Evolutionary conservation across 2,329 filamentous ascomycete species (phyloP).

Genomic region (Paracorniculantispora psalliotae): DNA sequence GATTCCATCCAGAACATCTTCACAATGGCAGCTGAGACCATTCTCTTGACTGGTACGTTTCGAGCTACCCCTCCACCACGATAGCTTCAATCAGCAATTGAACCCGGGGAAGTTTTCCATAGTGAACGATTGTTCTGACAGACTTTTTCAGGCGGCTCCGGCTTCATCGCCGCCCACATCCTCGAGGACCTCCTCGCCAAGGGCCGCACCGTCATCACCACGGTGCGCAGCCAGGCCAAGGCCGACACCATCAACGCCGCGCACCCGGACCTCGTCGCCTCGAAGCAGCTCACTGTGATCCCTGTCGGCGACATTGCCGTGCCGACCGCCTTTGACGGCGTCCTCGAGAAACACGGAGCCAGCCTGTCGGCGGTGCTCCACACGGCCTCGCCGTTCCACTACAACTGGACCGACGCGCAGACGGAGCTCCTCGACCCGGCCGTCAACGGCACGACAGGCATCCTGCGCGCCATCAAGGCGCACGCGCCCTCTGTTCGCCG

Average conservation of each 20-base stretch:
- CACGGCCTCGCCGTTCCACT: conserved; percentile 57
- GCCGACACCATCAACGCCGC: conserved; percentile 46
- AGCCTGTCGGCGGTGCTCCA: conserved; percentile 54
- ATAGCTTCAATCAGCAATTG: neutral
- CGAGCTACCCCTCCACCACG: neutral
- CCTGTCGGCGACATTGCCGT: conserved; percentile 76
- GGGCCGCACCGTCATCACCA: conserved; percentile 50
- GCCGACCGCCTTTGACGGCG: conserved; percentile 67
- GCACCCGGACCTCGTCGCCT: conserved; percentile 29
- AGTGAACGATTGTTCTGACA: too few relatives aligned
- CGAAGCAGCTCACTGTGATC: conserved; percentile 37
- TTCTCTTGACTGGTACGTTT: conserved; percentile 10
- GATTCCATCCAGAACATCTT: neutral
- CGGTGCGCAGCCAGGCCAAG: conserved; percentile 51
- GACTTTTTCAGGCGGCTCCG: conserved; percentile 39
- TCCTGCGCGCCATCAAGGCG: conserved; percentile 64
- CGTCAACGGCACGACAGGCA: conserved; percentile 57
- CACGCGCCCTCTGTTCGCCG: conserved; percentile 54
- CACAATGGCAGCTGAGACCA: conserved; percentile 4
- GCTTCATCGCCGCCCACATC: conserved; percentile 52
- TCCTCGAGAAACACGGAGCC: conserved; percentile 43
- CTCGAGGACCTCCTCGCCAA: conserved; percentile 48
- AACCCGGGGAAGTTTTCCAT: neutral
- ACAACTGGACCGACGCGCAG: conserved; percentile 44
- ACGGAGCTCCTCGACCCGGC: conserved; percentile 55